Percentiles rank a stretch among this genome's conserved stretches.
phyloP scores from a whole-genome alignment of 495 filamentous ascomycete species.

The Podospora anserina region DNA sequence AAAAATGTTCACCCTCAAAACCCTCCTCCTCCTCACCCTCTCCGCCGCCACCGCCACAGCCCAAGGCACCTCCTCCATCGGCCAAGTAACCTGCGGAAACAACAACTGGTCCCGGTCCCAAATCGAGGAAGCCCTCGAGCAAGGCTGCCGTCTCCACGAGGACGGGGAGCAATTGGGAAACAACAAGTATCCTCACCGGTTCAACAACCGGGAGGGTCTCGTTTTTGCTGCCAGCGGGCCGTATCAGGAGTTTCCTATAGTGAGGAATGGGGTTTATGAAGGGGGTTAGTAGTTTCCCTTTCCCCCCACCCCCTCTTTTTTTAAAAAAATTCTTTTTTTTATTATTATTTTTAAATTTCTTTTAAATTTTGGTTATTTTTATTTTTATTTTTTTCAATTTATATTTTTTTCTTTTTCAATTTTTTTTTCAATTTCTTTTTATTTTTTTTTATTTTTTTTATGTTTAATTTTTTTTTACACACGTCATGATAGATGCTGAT shows the following conservation, averaged over 20 bases:
- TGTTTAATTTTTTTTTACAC: too few relatives aligned
- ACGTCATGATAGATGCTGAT: neutral
- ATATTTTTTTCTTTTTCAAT: too few relatives aligned
- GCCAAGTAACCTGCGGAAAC: constrained; percentile 22
- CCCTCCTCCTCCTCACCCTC: constrained; percentile 13
- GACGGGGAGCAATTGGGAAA: constrained; percentile 21
- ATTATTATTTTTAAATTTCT: too few relatives aligned
- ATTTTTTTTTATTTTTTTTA: too few relatives aligned
- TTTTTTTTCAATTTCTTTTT: too few relatives aligned
- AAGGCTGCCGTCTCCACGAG: constrained; percentile 25
- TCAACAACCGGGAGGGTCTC: constrained; percentile 29
- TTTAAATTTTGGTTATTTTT: too few relatives aligned
- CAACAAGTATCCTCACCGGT: constrained; percentile 31
- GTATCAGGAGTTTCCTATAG: constrained; percentile 33
- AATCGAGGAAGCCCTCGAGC: constrained; percentile 24
- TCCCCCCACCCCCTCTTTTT: neutral
- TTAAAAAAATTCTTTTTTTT: too few relatives aligned
- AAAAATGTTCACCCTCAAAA: constrained; percentile 10
- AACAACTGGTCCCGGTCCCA: constrained; percentile 18
- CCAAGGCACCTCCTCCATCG: constrained; percentile 23
- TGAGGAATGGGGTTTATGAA: constrained; percentile 12
- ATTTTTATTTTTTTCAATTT: too few relatives aligned
- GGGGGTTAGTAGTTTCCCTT: constrained; percentile 11
- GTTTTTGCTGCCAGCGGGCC: constrained; percentile 22
- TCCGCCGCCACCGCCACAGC: constrained; percentile 11